Evolutionary conservation across 169 alveolate species (phyloP).

Genomic region (Cardiosporidium cionae): DNA sequence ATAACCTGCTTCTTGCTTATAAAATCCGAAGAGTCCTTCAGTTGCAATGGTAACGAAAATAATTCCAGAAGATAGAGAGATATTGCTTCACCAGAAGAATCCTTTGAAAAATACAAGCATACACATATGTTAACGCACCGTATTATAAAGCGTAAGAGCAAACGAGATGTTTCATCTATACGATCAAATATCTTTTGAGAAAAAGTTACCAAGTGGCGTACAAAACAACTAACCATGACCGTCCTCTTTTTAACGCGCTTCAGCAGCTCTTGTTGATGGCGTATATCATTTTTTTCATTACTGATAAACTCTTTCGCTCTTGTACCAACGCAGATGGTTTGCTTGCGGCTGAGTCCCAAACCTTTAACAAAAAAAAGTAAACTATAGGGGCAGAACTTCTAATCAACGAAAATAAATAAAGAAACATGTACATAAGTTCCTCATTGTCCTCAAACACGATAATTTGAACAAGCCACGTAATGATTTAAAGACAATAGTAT

Average conservation of each 20-base stretch:
- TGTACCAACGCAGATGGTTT: conserved; percentile 76
- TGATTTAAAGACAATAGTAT: too few relatives aligned
- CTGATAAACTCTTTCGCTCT: conserved; percentile 66
- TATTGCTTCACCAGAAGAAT: conserved; percentile 55
- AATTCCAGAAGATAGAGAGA: conserved; percentile 68
- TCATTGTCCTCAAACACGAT: too few relatives aligned
- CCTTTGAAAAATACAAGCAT: conserved; percentile 6
- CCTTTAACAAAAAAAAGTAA: conserved; percentile 49
- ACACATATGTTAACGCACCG: background rate
- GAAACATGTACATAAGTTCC: too few relatives aligned
- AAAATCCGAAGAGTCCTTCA: conserved; percentile 64
- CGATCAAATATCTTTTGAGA: too few relatives aligned
- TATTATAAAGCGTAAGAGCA: background rate
- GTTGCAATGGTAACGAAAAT: conserved; percentile 64
- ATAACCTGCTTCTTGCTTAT: conserved; percentile 52
- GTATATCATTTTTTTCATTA: conserved; percentile 61
- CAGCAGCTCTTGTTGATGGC: conserved; percentile 58
- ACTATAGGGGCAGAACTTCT: too few relatives aligned
- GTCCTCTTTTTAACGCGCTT: conserved; percentile 52
- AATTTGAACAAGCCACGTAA: too few relatives aligned
- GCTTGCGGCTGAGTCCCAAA: conserved; percentile 67
- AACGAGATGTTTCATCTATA: too few relatives aligned
- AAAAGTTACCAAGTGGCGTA: background rate
- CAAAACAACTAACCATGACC: conserved; percentile 3
- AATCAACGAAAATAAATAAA: too few relatives aligned